Percentiles rank a stretch among this genome's conserved stretches.
Evolutionary conservation across 1,139 yeast genomes (phyloP).

Genomic region (Wickerhamomyces sp.): DNA sequence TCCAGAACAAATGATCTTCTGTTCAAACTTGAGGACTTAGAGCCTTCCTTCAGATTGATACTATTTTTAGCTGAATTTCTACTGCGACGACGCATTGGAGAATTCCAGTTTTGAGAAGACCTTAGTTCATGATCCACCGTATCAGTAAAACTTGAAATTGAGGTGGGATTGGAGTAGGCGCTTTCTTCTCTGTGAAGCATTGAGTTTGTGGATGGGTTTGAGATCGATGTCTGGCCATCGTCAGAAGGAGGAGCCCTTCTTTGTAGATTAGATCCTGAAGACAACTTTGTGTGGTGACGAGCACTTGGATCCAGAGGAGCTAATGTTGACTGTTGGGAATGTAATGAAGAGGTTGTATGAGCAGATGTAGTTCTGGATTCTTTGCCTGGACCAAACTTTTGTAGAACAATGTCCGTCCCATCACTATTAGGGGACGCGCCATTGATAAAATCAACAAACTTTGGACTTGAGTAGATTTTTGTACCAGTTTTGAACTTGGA

Average conservation of each 20-base stretch:
- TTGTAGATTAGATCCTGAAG: constrained; percentile 7
- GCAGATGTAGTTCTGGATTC: constrained; percentile 11
- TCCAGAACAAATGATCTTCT: constrained; percentile 22
- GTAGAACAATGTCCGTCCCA: constrained; percentile 6
- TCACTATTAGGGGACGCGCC: constrained; percentile 28
- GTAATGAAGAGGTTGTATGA: constrained; percentile 6
- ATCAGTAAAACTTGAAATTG: constrained; percentile 31
- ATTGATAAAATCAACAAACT: constrained; percentile 42
- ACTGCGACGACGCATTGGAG: constrained; percentile 36
- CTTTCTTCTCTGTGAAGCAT: constrained; percentile 19
- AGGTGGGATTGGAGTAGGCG: constrained; percentile 46
- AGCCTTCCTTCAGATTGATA: constrained; percentile 1
- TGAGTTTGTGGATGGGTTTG: constrained; percentile 16
- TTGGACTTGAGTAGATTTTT: constrained; percentile 53
- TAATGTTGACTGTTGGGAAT: constrained; percentile 7
- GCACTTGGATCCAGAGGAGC: constrained; percentile 1
- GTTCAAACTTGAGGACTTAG: constrained; percentile 7
- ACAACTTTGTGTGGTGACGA: constrained; percentile 2
- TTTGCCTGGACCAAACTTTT: neutral
- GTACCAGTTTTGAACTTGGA: constrained; percentile 62
- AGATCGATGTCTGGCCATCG: constrained; percentile 24
- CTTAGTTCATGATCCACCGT: constrained; percentile 24
- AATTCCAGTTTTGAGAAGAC: constrained; percentile 45
- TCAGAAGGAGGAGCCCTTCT: constrained; percentile 32
- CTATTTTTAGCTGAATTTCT: constrained; percentile 20